A percentile compares a stretch with the other conserved stretches of the same genome.
Conservation (phyloP, 306 rosid genomes). For the Casuarina glauca region DNA sequence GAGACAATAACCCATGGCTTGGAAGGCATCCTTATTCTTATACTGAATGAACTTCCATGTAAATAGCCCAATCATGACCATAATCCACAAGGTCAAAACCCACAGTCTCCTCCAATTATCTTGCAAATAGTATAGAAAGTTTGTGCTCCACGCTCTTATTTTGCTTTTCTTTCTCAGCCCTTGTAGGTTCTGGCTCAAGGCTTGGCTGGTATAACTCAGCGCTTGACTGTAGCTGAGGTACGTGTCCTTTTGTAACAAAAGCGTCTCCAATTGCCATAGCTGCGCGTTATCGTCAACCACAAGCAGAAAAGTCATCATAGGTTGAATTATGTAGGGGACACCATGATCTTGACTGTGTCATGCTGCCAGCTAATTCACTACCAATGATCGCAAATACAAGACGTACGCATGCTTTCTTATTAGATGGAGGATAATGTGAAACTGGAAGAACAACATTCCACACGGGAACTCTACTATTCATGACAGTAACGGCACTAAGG, state of each 20-base stretch:
- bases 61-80: constrained; percentile 77
- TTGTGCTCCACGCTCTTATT: constrained; percentile 67
- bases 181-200: constrained; percentile 94
- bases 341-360: constrained; percentile 31
- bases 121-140: constrained; percentile 71
- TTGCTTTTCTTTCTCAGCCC: constrained; percentile 77
- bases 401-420: constrained; percentile 25
- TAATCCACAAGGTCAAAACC: constrained; percentile 72
- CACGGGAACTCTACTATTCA: constrained; percentile 18
- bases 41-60: constrained; percentile 84
- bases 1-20: constrained; percentile 87
- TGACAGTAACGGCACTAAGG: not conserved
- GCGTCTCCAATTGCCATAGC: constrained; percentile 99
- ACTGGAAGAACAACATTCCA: constrained; percentile 7
- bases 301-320: constrained; percentile 35
- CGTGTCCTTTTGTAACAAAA: constrained; percentile 90
- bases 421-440: constrained; percentile 17
- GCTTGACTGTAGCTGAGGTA: constrained; percentile 97
- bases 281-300: constrained; percentile 41
- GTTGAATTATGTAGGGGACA: constrained; percentile 21
- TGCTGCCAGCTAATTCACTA: constrained; percentile 11
- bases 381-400: constrained; percentile 20
- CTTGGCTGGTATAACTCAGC: constrained; percentile 97
- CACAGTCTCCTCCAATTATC: constrained; percentile 94
- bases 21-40: constrained; percentile 55